phyloP scores from a whole-genome alignment of 208 protist species.

The Acanthamoeba triangularis region DNA sequence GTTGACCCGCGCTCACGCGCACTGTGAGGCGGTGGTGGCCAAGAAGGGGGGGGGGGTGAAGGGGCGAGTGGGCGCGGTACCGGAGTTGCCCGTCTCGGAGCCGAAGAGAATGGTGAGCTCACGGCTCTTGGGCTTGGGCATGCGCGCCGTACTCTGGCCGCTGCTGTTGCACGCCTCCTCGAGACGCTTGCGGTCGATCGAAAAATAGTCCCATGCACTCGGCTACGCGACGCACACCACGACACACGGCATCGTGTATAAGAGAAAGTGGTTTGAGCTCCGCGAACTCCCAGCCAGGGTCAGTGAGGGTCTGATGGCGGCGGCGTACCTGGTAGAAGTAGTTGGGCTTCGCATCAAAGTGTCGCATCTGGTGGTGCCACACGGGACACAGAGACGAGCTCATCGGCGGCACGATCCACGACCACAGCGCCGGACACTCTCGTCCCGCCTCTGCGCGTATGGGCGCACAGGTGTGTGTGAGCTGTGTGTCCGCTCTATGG shows the following conservation, averaged over 20 bases:
- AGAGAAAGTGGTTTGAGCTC: neutral
- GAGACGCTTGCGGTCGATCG: neutral
- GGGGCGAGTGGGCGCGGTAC: neutral
- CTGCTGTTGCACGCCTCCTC: neutral
- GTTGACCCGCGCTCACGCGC: too few relatives aligned
- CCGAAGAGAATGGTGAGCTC: slow-evolving; percentile 6
- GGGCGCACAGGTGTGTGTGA: too few relatives aligned
- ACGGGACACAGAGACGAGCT: slow-evolving; percentile 56
- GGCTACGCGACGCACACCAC: neutral
- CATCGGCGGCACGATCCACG: slow-evolving; percentile 46
- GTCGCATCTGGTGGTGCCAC: slow-evolving; percentile 59
- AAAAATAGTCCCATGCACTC: slow-evolving; percentile 2
- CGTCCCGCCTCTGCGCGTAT: neutral
- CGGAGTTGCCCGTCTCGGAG: slow-evolving; percentile 17
- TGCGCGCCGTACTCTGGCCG: neutral
- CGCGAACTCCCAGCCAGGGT: neutral
- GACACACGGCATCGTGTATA: neutral
- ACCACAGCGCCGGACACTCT: slow-evolving; percentile 32
- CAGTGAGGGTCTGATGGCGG: neutral
- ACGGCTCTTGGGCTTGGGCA: neutral
- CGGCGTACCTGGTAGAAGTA: slow-evolving; percentile 44
- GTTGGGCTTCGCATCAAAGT: slow-evolving; percentile 42
- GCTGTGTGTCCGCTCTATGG: too few relatives aligned
- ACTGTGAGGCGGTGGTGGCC: too few relatives aligned
- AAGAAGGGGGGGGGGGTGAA: too few relatives aligned